Evolutionary conservation across 129 eudicot species (phyloP), one percentile per base, ranked within the genome.

Genomic region (Scalesia atractyloides): DNA sequence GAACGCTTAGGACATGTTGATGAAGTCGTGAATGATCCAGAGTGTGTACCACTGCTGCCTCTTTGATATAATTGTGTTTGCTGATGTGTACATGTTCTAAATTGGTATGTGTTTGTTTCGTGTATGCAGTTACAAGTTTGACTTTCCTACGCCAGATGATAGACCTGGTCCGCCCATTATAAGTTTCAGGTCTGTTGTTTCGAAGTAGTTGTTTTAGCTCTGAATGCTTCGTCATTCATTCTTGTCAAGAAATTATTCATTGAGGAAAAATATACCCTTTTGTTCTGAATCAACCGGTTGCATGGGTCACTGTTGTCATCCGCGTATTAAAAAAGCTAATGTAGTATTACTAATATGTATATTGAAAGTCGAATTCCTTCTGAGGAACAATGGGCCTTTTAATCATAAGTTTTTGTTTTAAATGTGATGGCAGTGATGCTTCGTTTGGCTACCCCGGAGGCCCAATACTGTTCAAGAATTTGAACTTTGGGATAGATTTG

Each of bases 401-500:
- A 60, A 60, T 58, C 43, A 60, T 16, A 74, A 50, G 22, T 41
- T 34, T 24, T 66, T 51, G 36, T 75, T 39, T 58, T 48, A 24
- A 79, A 26, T 46, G 57, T 78, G 65, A 65, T 84, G 54, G 69
- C 91, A 94, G 99, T 81, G 99, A 94, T 76, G 99, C 99, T 62
- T 94, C 99, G 22, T 94, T 94, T 86, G 99, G 96, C 46, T 94
- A 94, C 81, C 97, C 99, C 39, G 99, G 99, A 66, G 99, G 99
- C 56, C 97, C 99, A 5, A 3, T 85, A 69, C 84, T 94, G 80
- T 94, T 94, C 72, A 94, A 22, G 84, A 94, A 94, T 73, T 80
- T 94, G 85, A 94, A 94, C 59, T 94, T 94, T 64, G 99, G 99
- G 57, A 94, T 94, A 51, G 99, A 94, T 83, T 85, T 94, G 58